Base-by-base conservation (phyloP, 306 rosid species). In the Elaeagnus macrophylla region DNA sequence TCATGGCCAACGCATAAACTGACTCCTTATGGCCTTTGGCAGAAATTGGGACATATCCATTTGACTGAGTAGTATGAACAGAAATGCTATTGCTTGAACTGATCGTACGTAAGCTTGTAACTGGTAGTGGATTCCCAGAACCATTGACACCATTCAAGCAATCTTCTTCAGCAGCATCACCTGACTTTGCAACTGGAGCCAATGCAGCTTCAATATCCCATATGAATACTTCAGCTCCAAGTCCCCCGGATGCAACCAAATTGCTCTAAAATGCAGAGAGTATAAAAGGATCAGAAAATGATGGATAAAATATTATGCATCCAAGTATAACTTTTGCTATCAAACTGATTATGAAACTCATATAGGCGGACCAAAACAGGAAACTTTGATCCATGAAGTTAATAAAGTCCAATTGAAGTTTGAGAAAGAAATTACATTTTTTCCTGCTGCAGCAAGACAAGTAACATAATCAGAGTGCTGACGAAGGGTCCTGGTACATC, bases 21-120 rank as follows among this genome's bases (percentile, higher is more conserved):
- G 99, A 93, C 73, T 93, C 99, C 78, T 93, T 93, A 43, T 93
- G 99, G 71, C 99, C 99, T 77, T 93, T 93, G 62, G 99, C 96
- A 73, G 85, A 59, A 61, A 77, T 48, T 60, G 99, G 99, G 69
- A 64, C 73, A 73, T 87, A 93, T 67, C 95, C 99, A 51, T 91
- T 93, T 56, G 84, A 67, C 61, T 80, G 99, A 75, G 77, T 73
- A 51, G 85, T 10, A 64, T 84, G 95, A 64, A 56, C 39, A 53
- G 94, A 73, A 51, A 81, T 80, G 76, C 64, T 73, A 71, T 79
- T 87, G 84, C 95, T 84, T 69, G 99, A 84, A 82, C 79, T 75
- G 70, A 84, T 79, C 17, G 81, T 71, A 18, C 95, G 95, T 70
- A 87, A 73, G 75, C 82, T 91, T 63, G 97, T 70, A 64, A 77